Evolutionary conservation across 108 stramenopile species (phyloP).

Genomic region (Cylindrotheca fusiformis): DNA sequence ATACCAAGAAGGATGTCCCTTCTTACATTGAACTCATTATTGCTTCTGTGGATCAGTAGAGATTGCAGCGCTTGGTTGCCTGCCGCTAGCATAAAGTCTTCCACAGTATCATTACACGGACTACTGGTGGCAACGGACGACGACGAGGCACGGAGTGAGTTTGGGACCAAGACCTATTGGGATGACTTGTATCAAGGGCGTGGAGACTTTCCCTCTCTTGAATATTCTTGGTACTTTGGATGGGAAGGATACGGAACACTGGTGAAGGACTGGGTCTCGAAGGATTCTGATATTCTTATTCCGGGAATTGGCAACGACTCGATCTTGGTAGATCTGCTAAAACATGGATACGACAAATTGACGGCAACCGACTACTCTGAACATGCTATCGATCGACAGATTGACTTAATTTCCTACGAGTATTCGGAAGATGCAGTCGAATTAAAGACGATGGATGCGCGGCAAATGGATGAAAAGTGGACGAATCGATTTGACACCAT

Average conservation of each 20-base stretch:
- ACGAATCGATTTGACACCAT: conserved; percentile 56
- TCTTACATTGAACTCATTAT: too few species aligned
- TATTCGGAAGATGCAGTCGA: conserved; percentile 23
- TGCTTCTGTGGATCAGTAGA: too few species aligned
- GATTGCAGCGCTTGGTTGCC: too few species aligned
- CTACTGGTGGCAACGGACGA: conserved; percentile 26
- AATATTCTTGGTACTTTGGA: conserved; percentile 83
- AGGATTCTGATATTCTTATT: conserved; percentile 37
- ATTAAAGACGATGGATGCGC: conserved; percentile 54
- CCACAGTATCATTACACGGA: too few species aligned
- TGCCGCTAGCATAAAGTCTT: too few species aligned
- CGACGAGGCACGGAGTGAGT: conserved; percentile 59
- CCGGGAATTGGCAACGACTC: conserved; percentile 84
- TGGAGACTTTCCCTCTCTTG: conserved; percentile 74
- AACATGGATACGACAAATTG: conserved; percentile 51
- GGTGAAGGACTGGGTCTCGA: conserved; percentile 10
- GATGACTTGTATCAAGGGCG: conserved; percentile 72
- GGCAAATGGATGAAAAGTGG: conserved; percentile 52
- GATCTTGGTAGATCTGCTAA: conserved; percentile 60
- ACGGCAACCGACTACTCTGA: conserved; percentile 73
- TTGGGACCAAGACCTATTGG: conserved; percentile 80
- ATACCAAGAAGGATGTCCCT: too few species aligned
- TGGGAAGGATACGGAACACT: conserved; percentile 46
- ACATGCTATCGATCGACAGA: conserved; percentile 73
- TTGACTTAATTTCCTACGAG: conserved; percentile 47